Conservation (phyloP, 164 flowering plant genomes). For the Vitis labrusca region DNA sequence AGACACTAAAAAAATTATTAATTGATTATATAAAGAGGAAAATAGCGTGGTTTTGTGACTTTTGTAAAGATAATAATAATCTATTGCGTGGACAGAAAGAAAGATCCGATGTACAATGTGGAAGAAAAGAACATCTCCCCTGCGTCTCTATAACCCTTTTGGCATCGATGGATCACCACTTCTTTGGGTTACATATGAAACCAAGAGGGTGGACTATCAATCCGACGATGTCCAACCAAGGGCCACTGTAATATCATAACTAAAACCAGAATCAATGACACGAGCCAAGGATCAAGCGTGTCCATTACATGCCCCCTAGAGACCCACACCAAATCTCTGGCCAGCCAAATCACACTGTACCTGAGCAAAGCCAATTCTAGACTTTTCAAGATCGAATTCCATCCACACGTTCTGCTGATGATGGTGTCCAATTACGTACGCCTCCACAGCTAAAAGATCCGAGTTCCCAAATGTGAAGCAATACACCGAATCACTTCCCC, state of each 20-base stretch:
- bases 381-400: slow-evolving; percentile 65
- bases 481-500: slow-evolving; percentile 47
- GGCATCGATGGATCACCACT: background rate
- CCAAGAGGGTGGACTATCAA: background rate
- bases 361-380: slow-evolving; percentile 65
- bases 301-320: background rate
- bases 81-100: background rate
- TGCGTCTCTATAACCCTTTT: background rate
- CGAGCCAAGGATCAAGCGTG: background rate
- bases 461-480: slow-evolving; percentile 87
- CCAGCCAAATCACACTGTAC: slow-evolving; percentile 62
- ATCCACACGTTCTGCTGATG: slow-evolving; percentile 87
- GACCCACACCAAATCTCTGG: slow-evolving; percentile 32
- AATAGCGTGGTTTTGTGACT: too few species aligned
- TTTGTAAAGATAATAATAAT: too few species aligned
- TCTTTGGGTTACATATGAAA: background rate
- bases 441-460: slow-evolving; percentile 65
- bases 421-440: slow-evolving; percentile 75
- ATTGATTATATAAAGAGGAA: too few species aligned
- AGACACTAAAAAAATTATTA: too few species aligned
- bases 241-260: background rate
- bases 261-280: background rate
- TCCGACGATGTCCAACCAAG: background rate
- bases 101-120: slow-evolving; percentile 1
- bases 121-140: background rate